Evolutionary conservation across 129 eudicot genomes (phyloP).

Genomic region (Mikania micrantha): DNA sequence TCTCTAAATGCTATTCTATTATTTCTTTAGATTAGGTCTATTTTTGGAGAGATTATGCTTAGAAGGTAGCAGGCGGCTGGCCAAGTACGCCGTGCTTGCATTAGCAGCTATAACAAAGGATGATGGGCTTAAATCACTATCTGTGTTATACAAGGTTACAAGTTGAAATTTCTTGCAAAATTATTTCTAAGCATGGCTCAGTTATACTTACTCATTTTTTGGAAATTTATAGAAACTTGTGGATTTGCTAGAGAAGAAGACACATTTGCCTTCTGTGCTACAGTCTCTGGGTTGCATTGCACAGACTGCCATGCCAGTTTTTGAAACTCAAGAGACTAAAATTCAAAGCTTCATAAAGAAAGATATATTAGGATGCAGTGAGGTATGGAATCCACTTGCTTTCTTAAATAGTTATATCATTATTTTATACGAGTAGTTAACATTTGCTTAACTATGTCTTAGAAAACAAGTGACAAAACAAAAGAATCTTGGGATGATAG

Average conservation of each 20-base stretch:
- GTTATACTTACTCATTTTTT: background rate
- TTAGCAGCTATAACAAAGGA: conserved; percentile 90
- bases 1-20: background rate
- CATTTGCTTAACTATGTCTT: conserved; percentile 19
- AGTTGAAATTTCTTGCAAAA: background rate
- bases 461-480: conserved; percentile 48
- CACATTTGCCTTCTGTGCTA: conserved; percentile 82
- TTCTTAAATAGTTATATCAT: conserved; percentile 13
- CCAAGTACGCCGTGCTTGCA: conserved; percentile 93
- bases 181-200: conserved; percentile 2
- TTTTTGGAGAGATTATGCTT: conserved; percentile 75
- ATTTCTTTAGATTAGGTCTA: conserved; percentile 55
- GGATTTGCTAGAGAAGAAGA: conserved; percentile 81
- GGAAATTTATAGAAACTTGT: conserved; percentile 71
- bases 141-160: conserved; percentile 82
- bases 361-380: conserved; percentile 53
- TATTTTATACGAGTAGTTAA: background rate
- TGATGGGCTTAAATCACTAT: conserved; percentile 80
- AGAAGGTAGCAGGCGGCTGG: conserved; percentile 96
- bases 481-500: conserved; percentile 68
- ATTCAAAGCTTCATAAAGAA: conserved; percentile 60
- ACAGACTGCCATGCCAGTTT: conserved; percentile 85
- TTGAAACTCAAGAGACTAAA: conserved; percentile 87
- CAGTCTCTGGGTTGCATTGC: conserved; percentile 96
- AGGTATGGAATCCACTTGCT: conserved; percentile 35